Evolutionary conservation across 768 basidiomycete genomes (phyloP).

Genomic region (Lactarius vividus): DNA sequence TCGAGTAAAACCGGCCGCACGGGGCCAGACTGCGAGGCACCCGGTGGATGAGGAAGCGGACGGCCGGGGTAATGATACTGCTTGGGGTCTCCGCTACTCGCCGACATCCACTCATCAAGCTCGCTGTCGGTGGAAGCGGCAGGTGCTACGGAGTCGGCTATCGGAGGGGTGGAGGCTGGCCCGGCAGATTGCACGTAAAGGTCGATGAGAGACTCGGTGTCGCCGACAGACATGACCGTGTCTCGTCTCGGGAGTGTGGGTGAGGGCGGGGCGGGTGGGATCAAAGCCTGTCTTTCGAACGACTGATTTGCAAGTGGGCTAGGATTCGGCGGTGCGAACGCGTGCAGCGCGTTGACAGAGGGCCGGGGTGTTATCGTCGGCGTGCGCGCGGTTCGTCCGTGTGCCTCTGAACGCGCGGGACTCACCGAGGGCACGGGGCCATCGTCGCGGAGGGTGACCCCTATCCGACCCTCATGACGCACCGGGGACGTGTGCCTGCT

Average conservation of each 20-base stretch:
- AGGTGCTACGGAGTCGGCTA: background rate
- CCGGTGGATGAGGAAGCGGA: conserved; percentile 27
- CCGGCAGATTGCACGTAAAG: conserved; percentile 26
- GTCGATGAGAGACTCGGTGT: conserved; percentile 26
- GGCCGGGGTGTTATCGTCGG: conserved; percentile 18
- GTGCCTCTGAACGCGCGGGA: conserved; percentile 16
- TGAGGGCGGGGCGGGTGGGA: background rate
- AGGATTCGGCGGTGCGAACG: conserved; percentile 26
- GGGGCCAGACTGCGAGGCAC: conserved; percentile 15
- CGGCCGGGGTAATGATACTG: conserved; percentile 26
- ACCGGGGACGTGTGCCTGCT: conserved; percentile 23
- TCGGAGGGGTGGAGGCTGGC: background rate
- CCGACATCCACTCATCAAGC: background rate
- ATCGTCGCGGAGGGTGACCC: conserved; percentile 20
- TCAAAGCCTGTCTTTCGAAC: conserved; percentile 13
- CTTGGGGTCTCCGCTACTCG: background rate
- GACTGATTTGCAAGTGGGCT: conserved; percentile 28
- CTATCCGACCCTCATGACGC: conserved; percentile 18
- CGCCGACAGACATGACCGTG: conserved; percentile 22
- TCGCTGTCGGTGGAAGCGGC: background rate
- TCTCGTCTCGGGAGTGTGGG: conserved; percentile 9
- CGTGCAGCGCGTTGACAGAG: conserved; percentile 9
- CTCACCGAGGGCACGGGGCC: conserved; percentile 17
- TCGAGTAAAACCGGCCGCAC: conserved; percentile 23
- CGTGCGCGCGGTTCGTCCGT: conserved; percentile 4